Evolutionary conservation across 2,329 filamentous ascomycete genomes (phyloP).

Genomic region (Aspergillus quadricinctus): DNA sequence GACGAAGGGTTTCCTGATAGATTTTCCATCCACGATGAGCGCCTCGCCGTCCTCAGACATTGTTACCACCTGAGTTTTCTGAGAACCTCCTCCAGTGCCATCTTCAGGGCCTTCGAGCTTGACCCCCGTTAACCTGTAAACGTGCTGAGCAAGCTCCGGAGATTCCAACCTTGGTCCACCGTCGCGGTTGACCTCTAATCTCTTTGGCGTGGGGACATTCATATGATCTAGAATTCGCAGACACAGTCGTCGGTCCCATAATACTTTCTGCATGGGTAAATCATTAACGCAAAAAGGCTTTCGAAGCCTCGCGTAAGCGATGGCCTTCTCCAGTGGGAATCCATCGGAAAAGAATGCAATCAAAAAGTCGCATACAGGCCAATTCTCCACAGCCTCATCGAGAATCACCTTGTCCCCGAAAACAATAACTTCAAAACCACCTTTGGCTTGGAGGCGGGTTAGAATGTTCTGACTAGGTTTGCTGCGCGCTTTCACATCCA

Average conservation of each 20-base stretch:
- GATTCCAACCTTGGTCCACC: constrained; percentile 79
- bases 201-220: constrained; percentile 79
- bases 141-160: constrained; percentile 71
- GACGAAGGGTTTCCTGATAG: constrained; percentile 88
- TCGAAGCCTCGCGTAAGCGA: constrained; percentile 86
- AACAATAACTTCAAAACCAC: constrained; percentile 93
- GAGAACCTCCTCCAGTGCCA: constrained; percentile 57
- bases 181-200: constrained; percentile 88
- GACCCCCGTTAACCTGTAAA: constrained; percentile 77
- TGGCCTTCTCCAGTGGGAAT: constrained; percentile 93
- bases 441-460: constrained; percentile 82
- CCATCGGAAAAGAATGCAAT: constrained; percentile 99
- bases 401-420: constrained; percentile 99
- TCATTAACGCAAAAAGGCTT: constrained; percentile 98
- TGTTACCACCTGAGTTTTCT: constrained; percentile 64
- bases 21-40: constrained; percentile 76
- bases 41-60: constrained; percentile 87
- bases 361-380: constrained; percentile 92
- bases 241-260: constrained; percentile 93
- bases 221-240: constrained; percentile 83
- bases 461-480: constrained; percentile 96
- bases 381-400: constrained; percentile 93
- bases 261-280: constrained; percentile 90
- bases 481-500: constrained; percentile 93
- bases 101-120: constrained; percentile 66